phyloP scores from a whole-genome alignment of 2,329 filamentous ascomycete species.

The Sporothrix humicola region DNA sequence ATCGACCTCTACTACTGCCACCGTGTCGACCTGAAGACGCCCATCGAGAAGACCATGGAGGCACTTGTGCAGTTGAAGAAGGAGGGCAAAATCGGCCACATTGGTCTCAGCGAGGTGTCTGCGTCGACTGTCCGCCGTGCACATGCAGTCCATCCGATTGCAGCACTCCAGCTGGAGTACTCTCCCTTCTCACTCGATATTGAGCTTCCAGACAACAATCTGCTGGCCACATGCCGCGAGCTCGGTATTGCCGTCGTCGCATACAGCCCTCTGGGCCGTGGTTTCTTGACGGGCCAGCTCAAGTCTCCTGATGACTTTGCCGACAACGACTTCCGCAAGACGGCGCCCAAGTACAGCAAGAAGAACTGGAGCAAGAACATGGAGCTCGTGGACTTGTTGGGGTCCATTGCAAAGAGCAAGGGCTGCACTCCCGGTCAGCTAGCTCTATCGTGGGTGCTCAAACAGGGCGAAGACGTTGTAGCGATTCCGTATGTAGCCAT shows the following conservation, averaged over 20 bases:
- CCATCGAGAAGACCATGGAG: constrained; percentile 35
- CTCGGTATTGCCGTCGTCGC: constrained; percentile 51
- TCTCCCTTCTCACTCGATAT: constrained; percentile 62
- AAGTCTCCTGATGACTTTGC: constrained; percentile 36
- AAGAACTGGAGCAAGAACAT: constrained; percentile 25
- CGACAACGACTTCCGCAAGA: constrained; percentile 26
- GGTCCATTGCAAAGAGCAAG: constrained; percentile 2
- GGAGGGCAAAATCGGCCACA: constrained; percentile 61
- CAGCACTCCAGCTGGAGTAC: constrained; percentile 61
- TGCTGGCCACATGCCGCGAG: constrained; percentile 53
- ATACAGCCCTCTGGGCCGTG: constrained; percentile 50
- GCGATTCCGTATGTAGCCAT: constrained; percentile 16
- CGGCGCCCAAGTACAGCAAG: constrained; percentile 17
- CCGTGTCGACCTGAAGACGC: constrained; percentile 32
- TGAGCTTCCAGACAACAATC: constrained; percentile 53
- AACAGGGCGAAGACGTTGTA: constrained; percentile 22
- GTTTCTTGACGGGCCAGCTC: constrained; percentile 49
- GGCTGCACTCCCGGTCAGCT: constrained; percentile 26
- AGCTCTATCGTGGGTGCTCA: constrained; percentile 21
- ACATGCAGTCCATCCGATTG: constrained; percentile 55
- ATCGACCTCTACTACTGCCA: constrained; percentile 56
- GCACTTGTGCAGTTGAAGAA: constrained; percentile 32
- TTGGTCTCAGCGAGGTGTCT: constrained; percentile 60
- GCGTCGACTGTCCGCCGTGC: constrained; percentile 58
- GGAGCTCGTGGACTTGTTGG: neutral